Base-by-base conservation (phyloP, 2,329 filamentous ascomycete species). In the Alternaria triticina region DNA sequence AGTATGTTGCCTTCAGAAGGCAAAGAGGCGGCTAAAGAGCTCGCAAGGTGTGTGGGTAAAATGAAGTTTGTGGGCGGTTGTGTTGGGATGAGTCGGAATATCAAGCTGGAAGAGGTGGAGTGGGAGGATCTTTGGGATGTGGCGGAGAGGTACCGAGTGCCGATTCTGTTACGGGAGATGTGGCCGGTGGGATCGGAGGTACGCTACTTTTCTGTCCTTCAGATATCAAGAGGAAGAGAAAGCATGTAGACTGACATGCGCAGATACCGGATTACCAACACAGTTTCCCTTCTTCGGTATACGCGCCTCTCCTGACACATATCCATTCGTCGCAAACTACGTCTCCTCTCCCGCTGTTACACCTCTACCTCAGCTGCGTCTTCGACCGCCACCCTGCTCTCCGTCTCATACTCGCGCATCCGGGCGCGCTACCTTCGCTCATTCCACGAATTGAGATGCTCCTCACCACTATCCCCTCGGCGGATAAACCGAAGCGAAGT, bases 381-480 rank as follows among this genome's bases (percentile, higher is more conserved):
- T 89, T 89, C 64, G 87, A 89, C 71, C 76, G 80, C 5, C 85
- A 83, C 46, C 86, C 86, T 0, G 76, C 71, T 20, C 71, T 89
- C 9, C 88, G 88, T 69, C 78, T 89, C 50, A 78, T 89, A 4
- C 73, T 87, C 30, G 85, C 85, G 0, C 85, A 74, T 82, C 86
- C 79, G 81, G 84, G 25, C 83, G 84, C 77, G 79, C 85, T 80
- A 66, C 89, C 87, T 0, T 88, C 85, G 56, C 83, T 86, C 75
- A 74, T 89, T 13, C 83, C 86, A 45, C 81, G 86, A 3, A 81
- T 84, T 52, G 59, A 63, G 54, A 79, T 30, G 54, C 51, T 73
- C 0, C 64, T 71, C 36, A 62, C 28, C 78, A 74, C 57, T 27
- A 62, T 73, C 9, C 68, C 69, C 2, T 30, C 27, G 9, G 23